phyloP scores from a whole-genome alignment of 2,329 filamentous ascomycete species.

The Chaetomium sp. region DNA sequence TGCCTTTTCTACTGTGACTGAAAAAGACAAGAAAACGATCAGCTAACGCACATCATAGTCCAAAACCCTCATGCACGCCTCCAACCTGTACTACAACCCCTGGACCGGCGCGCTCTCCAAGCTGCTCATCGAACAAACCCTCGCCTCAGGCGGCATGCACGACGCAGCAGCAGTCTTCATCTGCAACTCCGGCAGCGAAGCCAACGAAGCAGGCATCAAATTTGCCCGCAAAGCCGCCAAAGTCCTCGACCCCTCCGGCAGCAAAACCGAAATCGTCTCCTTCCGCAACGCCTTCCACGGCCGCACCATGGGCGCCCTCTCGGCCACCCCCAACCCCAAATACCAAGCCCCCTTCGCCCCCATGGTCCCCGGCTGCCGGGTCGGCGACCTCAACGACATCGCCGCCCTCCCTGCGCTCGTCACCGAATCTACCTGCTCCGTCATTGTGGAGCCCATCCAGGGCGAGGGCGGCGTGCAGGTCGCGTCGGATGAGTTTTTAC shows the following conservation, averaged over 20 bases:
- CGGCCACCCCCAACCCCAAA: slow-evolving; percentile 96
- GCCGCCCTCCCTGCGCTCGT: slow-evolving; percentile 64
- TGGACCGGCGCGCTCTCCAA: slow-evolving; percentile 90
- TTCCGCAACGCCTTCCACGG: slow-evolving; percentile 94
- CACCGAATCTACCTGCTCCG: slow-evolving; percentile 81
- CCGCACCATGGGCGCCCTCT: slow-evolving; percentile 88
- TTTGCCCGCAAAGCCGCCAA: slow-evolving; percentile 91
- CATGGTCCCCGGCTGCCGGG: slow-evolving; percentile 89
- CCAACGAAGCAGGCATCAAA: slow-evolving; percentile 96
- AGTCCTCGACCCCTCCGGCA: slow-evolving; percentile 60
- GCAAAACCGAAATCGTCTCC: slow-evolving; percentile 79
- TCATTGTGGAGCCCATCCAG: slow-evolving; percentile 95
- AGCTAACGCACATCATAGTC: slow-evolving; percentile 36
- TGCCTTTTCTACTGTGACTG: neutral
- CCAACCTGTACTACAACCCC: slow-evolving; percentile 94
- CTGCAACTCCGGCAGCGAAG: slow-evolving; percentile 94
- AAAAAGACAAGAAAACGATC: neutral
- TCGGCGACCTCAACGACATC: slow-evolving; percentile 80
- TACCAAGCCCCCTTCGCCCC: slow-evolving; percentile 93
- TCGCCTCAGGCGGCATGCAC: slow-evolving; percentile 73
- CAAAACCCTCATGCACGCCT: slow-evolving; percentile 78
- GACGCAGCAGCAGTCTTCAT: slow-evolving; percentile 77
- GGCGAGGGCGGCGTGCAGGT: slow-evolving; percentile 90
- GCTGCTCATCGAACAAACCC: slow-evolving; percentile 74
- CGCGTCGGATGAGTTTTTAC: slow-evolving; percentile 74